A percentile compares a stretch with the other conserved stretches of the same genome.
Conservation (phyloP, 495 filamentous ascomycete genomes). For the Cercophora samala region DNA sequence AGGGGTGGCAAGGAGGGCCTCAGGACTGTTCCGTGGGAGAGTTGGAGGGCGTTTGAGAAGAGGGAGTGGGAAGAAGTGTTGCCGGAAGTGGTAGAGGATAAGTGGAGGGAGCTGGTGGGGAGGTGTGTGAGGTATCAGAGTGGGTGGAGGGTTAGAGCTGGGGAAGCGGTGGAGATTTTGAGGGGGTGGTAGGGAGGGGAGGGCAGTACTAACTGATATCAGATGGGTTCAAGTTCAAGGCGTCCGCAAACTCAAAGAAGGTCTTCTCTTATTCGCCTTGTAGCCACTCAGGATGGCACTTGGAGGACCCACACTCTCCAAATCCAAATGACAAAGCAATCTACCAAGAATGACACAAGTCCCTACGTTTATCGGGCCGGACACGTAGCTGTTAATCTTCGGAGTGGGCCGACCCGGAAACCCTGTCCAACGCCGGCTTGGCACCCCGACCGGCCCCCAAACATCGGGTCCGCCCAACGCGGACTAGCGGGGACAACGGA, state of each 20-base stretch:
- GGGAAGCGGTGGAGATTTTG: slow-evolving; percentile 15
- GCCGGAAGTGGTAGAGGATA: slow-evolving; percentile 29
- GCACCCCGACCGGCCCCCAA: not conserved
- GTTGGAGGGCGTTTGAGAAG: slow-evolving; percentile 48
- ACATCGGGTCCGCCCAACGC: not conserved
- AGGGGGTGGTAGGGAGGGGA: not conserved
- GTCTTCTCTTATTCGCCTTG: too few relatives aligned
- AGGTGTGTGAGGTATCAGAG: slow-evolving; percentile 37
- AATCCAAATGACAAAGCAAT: not conserved
- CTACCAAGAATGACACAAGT: not conserved
- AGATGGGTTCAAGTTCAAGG: too few relatives aligned
- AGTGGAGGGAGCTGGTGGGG: slow-evolving; percentile 33
- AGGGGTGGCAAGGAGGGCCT: slow-evolving; percentile 23
- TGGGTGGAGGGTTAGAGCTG: slow-evolving; percentile 25
- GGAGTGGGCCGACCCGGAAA: not conserved
- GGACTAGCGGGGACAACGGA: not conserved
- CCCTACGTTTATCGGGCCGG: not conserved
- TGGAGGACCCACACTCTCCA: too few relatives aligned
- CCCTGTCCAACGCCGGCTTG: not conserved
- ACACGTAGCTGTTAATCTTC: not conserved
- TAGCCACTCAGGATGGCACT: too few relatives aligned
- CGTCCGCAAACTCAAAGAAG: too few relatives aligned
- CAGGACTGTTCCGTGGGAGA: slow-evolving; percentile 52
- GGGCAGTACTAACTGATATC: too few relatives aligned
- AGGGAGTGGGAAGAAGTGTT: slow-evolving; percentile 40